Evolutionary conservation across 2,329 filamentous ascomycete species (phyloP).

Genomic region (Sclerotinia spermophila): DNA sequence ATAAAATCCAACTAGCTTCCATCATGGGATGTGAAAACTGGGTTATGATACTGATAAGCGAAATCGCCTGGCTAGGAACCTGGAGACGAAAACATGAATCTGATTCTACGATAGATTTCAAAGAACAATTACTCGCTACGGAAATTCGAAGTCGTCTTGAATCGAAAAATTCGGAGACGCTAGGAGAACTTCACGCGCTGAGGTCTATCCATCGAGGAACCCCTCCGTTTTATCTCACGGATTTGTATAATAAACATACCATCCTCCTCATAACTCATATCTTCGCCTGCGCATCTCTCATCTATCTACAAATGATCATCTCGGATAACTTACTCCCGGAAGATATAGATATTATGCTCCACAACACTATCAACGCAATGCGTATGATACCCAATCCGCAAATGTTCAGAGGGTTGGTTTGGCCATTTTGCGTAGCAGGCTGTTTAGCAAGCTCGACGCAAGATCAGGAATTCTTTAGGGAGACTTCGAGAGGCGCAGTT

Average conservation of each 20-base stretch:
- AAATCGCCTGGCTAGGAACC: slow-evolving; percentile 49
- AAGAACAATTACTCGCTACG: not conserved
- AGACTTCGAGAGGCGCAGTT: not conserved
- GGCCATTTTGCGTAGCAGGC: slow-evolving; percentile 27
- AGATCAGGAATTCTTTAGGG: slow-evolving; percentile 26
- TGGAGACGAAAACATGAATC: slow-evolving; percentile 53
- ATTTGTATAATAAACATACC: slow-evolving; percentile 16
- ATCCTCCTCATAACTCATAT: slow-evolving; percentile 22
- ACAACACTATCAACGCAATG: slow-evolving; percentile 21
- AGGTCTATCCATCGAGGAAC: not conserved
- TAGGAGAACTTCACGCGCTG: slow-evolving; percentile 1
- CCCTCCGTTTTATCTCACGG: not conserved
- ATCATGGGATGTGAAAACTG: slow-evolving; percentile 55
- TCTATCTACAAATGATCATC: slow-evolving; percentile 24
- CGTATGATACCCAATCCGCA: slow-evolving; percentile 19
- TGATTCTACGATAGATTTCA: slow-evolving; percentile 36
- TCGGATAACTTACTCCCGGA: not conserved
- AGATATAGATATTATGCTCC: slow-evolving; percentile 13
- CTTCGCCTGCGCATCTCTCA: slow-evolving; percentile 23
- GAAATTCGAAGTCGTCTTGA: not conserved
- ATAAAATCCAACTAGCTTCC: slow-evolving; percentile 44
- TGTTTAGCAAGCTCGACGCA: slow-evolving; percentile 23
- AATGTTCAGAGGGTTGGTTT: slow-evolving; percentile 23
- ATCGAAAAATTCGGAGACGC: not conserved
- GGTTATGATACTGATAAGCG: slow-evolving; percentile 49